Percentiles rank a stretch among this genome's conserved stretches.
These are phyloP conservation scores for Oryza rufipogon DNA, from an alignment of 176 grass and related monocot species.

Conservation along the genomic window DNA sequence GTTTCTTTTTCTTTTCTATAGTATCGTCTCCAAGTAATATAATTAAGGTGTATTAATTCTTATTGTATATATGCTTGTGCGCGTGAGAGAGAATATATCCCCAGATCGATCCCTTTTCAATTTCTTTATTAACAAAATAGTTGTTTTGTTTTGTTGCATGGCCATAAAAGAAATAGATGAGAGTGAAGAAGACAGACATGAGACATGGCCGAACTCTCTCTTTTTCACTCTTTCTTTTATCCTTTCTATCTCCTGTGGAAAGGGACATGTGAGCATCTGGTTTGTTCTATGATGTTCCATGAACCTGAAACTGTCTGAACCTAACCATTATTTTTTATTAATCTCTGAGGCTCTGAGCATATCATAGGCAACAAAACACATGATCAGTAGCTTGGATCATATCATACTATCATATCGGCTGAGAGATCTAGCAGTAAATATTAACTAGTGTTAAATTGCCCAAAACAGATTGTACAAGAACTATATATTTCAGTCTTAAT, in stretches of 20 bases:
- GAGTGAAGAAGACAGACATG: constrained; percentile 47
- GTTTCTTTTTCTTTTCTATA: neutral
- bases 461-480: too few relatives aligned
- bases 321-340: neutral
- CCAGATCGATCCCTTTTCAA: constrained; percentile 5
- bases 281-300: constrained; percentile 19
- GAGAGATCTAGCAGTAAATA: too few relatives aligned
- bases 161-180: constrained; percentile 23
- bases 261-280: constrained; percentile 36
- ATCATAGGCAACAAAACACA: neutral
- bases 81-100: constrained; percentile 14
- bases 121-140: neutral
- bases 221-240: neutral
- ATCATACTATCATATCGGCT: too few relatives aligned
- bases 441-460: too few relatives aligned
- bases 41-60: neutral
- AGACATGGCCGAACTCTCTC: constrained; percentile 49
- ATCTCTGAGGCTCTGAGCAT: neutral
- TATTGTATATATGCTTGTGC: neutral
- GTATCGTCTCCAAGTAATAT: neutral
- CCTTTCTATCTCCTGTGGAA: constrained; percentile 46
- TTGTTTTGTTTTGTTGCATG: constrained; percentile 27
- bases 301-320: neutral
- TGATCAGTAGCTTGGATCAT: too few relatives aligned
- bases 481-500: neutral